Evolutionary conservation across 2,329 filamentous ascomycete species (phyloP).

Genomic region (Nigrospora oryzae): DNA sequence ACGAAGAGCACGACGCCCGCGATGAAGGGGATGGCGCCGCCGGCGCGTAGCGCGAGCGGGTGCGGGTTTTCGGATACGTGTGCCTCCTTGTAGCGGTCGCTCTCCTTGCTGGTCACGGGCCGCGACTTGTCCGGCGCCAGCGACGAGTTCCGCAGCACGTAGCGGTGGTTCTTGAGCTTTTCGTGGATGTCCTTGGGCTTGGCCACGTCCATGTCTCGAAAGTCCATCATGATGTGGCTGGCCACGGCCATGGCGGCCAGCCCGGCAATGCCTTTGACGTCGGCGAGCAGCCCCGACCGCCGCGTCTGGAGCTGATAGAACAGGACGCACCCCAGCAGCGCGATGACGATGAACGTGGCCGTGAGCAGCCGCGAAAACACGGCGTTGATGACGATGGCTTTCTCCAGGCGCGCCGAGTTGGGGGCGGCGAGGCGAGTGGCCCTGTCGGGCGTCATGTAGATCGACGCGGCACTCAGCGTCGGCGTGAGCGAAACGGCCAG

Average conservation of each 20-base stretch:
- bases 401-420: slow-evolving; percentile 36
- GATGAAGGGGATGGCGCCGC: slow-evolving; percentile 53
- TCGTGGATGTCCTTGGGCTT: slow-evolving; percentile 60
- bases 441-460: slow-evolving; percentile 47
- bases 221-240: slow-evolving; percentile 66
- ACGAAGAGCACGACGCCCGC: slow-evolving; percentile 47
- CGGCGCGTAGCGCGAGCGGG: slow-evolving; percentile 57
- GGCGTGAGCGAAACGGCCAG: slow-evolving; percentile 62
- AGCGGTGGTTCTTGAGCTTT: slow-evolving; percentile 56
- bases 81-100: slow-evolving; percentile 38
- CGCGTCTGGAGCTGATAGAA: slow-evolving; percentile 53
- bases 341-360: slow-evolving; percentile 45
- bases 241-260: slow-evolving; percentile 69
- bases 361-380: slow-evolving; percentile 56
- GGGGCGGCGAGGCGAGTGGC: slow-evolving; percentile 31
- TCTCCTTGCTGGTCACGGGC: slow-evolving; percentile 28
- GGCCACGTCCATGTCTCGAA: slow-evolving; percentile 62
- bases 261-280: slow-evolving; percentile 66
- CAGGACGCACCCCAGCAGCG: slow-evolving; percentile 46
- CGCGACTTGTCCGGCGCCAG: slow-evolving; percentile 55
- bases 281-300: slow-evolving; percentile 56
- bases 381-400: slow-evolving; percentile 46
- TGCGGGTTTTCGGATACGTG: slow-evolving; percentile 54
- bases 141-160: slow-evolving; percentile 62
- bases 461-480: slow-evolving; percentile 55